Base-by-base conservation (phyloP, 169 alveolate genomes). In the Babesia ovata region DNA sequence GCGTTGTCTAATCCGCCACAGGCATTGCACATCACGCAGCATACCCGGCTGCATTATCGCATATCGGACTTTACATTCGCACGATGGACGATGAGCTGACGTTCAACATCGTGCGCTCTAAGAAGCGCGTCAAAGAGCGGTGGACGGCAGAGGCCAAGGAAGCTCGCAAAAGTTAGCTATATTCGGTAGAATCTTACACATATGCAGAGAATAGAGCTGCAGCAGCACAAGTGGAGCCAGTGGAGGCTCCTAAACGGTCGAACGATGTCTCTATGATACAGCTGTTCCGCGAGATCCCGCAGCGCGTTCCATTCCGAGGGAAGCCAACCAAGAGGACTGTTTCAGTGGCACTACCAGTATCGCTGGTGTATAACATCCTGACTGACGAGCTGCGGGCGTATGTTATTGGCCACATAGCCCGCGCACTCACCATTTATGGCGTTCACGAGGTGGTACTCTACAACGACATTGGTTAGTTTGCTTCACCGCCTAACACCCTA, bases 361-460 rank as follows among this genome's bases (percentile, higher is more conserved):
- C 95, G 24, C 86, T 93, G 24, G 85, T 88, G 14, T 89, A 86
- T 50, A 93, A 93, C 70, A 91, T 93, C 6, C 95, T 75, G 67
- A 86, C 97, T 22, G 85, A 87, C 49, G 98, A 94, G 73, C 79
- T 94, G 53, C 75, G 94, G 56, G 95, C 98, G 7, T 92, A 93
- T 70, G 87, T 95, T 60, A 94, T 94, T 26, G 96, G 98, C 16
- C 92, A 93, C 79, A 92, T 97, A 28, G 98, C 98, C 4, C 84
- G 98, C 52, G 92, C 96, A 10, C 82, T 93, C 21, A 92, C 96
- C 2, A 94, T 95, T 26, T 95, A 93, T 86, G 93, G 95, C 36
- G 94, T 97, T 26, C 96, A 96, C 76, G 99, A 96, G 74, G 91
- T 97, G 4, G 90, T 97, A 28, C 91, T 97, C n/a, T 90, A 95